Base-by-base conservation (phyloP, 768 basidiomycete species). In the Grammothele lineata region DNA sequence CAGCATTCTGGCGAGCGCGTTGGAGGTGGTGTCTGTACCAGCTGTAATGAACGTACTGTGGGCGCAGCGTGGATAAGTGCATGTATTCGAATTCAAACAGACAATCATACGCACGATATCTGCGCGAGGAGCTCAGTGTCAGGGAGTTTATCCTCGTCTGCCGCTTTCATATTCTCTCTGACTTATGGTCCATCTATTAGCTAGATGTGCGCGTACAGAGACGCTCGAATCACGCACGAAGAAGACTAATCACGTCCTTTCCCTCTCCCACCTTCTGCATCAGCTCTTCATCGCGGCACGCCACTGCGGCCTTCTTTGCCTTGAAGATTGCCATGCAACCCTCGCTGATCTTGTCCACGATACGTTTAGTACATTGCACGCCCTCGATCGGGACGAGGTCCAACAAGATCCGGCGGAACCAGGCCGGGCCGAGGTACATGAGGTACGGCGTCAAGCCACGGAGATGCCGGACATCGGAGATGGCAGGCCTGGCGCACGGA, bases 211-310 rank as follows among this genome's bases (percentile, higher is more conserved):
- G 27, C 27, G 8, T 7, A 7, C 27, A 30, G 7, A 7, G 14
- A 7, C 27, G 14, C 8, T 30, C 15, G 14, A 7, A 7, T 14
- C 8, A 38, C 73, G 55, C 50, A 78, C 77, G 56, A 34, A 79
- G 60, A 26, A 73, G 63, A 45, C 71, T 75, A 41, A 76, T 74
- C n/a, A 80, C 69, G 59, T 78, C 76, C 48, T 71, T 77, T 15
- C 54, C 65, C 60, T 65, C 37, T 40, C 52, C 37, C 47, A 62
- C 53, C 48, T 58, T 41, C 47, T 61, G 38, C 45, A 45, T 18
- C 43, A 62, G 45, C 5, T 60, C 58, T 15, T 62, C 60, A 15
- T 68, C 34, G 18, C 50, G 57, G 18, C 41, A 25, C 17, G 43
- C 35, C 66, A 53, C 23, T 43, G 65, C 64, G 23, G 42, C 48